A percentile compares a stretch with the other conserved stretches of the same genome.
phyloP scores from a whole-genome alignment of 768 basidiomycete genomes.

The Lactifluus echinatus region DNA sequence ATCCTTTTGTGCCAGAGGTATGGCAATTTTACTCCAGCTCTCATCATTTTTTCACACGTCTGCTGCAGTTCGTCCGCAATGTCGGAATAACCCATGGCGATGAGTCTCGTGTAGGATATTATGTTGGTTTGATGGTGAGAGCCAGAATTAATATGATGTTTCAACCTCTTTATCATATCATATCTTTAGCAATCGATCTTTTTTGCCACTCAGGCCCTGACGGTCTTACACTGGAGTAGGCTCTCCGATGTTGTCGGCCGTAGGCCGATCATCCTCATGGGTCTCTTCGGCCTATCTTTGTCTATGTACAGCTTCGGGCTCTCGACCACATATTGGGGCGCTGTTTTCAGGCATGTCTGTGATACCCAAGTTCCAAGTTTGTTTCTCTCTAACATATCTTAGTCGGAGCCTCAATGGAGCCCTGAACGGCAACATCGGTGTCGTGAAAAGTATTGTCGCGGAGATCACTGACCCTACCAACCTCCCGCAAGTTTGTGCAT shows the following conservation, averaged over 20 bases:
- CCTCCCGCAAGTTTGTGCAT: conserved; percentile 59
- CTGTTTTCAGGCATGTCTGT: conserved; percentile 37
- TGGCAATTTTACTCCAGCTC: background rate
- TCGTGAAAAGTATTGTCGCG: conserved; percentile 65
- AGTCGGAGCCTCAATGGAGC: conserved; percentile 67
- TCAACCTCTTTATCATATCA: conserved; percentile 9
- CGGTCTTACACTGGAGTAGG: conserved; percentile 69
- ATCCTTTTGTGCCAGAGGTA: conserved; percentile 32
- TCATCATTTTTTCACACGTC: background rate
- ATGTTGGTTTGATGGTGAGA: conserved; percentile 64
- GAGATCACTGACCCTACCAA: conserved; percentile 70
- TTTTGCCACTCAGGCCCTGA: conserved; percentile 64
- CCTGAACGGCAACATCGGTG: conserved; percentile 60
- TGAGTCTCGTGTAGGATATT: conserved; percentile 64
- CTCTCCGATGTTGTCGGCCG: conserved; percentile 65
- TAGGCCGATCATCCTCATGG: conserved; percentile 63
- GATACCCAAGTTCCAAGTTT: background rate
- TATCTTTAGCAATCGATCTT: conserved; percentile 62
- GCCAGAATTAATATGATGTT: background rate
- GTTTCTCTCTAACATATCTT: background rate
- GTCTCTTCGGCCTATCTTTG: conserved; percentile 51
- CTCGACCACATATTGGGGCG: conserved; percentile 58
- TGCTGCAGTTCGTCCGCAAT: conserved; percentile 54
- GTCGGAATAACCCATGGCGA: conserved; percentile 62
- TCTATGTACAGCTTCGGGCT: conserved; percentile 74